Evolutionary conservation across 805 yeast species (phyloP).

Genomic region (Pichia thaimueangensis): DNA sequence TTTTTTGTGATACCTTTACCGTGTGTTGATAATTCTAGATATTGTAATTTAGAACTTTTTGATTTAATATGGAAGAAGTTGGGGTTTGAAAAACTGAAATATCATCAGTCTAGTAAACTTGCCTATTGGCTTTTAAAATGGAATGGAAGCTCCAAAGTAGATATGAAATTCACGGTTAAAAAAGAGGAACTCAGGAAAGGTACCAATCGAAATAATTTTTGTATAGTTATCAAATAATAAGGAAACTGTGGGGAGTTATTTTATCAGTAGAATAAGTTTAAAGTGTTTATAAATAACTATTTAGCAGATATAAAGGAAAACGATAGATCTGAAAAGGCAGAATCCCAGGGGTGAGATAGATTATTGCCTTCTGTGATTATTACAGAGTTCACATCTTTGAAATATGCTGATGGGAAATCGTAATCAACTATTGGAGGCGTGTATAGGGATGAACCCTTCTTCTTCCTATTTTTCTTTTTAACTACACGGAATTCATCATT

Average conservation of each 20-base stretch:
- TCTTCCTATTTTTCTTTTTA: slow-evolving; percentile 12
- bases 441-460: slow-evolving; percentile 6
- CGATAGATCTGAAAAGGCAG: slow-evolving; percentile 26
- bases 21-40: slow-evolving; percentile 77
- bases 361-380: slow-evolving; percentile 3
- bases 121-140: slow-evolving; percentile 65
- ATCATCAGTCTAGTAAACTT: slow-evolving; percentile 61
- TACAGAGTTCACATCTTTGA: slow-evolving; percentile 2
- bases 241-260: no score
- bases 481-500: slow-evolving; percentile 17
- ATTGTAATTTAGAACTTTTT: slow-evolving; percentile 34
- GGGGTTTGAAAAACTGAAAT: slow-evolving; percentile 49
- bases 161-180: slow-evolving; percentile 16
- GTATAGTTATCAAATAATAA: slow-evolving; percentile 34
- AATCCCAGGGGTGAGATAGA: slow-evolving; percentile 17
- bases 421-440: slow-evolving; percentile 14
- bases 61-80: slow-evolving; percentile 33
- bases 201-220: slow-evolving; percentile 61
- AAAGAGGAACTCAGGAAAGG: slow-evolving; percentile 56
- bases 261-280: no score
- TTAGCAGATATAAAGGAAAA: slow-evolving; percentile 6
- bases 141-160: slow-evolving; percentile 27
- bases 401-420: slow-evolving; percentile 15
- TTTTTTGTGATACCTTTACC: slow-evolving; percentile 88
- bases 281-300: background rate